phyloP scores from a whole-genome alignment of 2,329 filamentous ascomycete genomes.

The Lasiodiplodia sp. region DNA sequence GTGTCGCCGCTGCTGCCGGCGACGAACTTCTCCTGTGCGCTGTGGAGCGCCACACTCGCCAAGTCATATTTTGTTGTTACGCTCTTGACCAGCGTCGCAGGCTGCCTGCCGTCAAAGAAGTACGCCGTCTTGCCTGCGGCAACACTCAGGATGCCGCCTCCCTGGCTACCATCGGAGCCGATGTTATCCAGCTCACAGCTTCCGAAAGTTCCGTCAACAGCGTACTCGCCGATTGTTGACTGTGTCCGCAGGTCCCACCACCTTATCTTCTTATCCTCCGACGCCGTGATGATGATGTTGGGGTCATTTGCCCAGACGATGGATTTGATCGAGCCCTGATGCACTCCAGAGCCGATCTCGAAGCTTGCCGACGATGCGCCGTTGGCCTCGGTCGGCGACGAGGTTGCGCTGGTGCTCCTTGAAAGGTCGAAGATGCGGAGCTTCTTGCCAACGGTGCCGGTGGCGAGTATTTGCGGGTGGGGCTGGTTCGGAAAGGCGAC shows the following conservation, averaged over 20 bases:
- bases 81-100: slow-evolving; percentile 76
- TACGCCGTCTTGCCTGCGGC: slow-evolving; percentile 94
- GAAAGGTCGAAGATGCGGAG: slow-evolving; percentile 90
- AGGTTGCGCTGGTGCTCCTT: slow-evolving; percentile 54
- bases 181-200: slow-evolving; percentile 86
- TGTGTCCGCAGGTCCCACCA: slow-evolving; percentile 91
- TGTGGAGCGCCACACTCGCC: slow-evolving; percentile 87
- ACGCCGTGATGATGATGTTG: slow-evolving; percentile 88
- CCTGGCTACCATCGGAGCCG: slow-evolving; percentile 66
- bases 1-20: slow-evolving; percentile 92
- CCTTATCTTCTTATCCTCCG: slow-evolving; percentile 86
- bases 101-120: slow-evolving; percentile 82
- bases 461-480: slow-evolving; percentile 82
- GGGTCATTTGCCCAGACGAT: slow-evolving; percentile 93
- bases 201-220: slow-evolving; percentile 84
- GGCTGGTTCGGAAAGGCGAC: slow-evolving; percentile 82
- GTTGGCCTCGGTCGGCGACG: slow-evolving; percentile 37
- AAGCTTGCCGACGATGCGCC: slow-evolving; percentile 69
- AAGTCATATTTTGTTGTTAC: slow-evolving; percentile 83
- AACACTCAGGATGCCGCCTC: slow-evolving; percentile 81
- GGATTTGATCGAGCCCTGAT: slow-evolving; percentile 90
- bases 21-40: slow-evolving; percentile 80
- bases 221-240: slow-evolving; percentile 76
- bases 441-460: slow-evolving; percentile 95
- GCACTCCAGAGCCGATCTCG: slow-evolving; percentile 85